Evolutionary conservation across 345 rosid genomes (phyloP).

Genomic region (Mangifera indica): DNA sequence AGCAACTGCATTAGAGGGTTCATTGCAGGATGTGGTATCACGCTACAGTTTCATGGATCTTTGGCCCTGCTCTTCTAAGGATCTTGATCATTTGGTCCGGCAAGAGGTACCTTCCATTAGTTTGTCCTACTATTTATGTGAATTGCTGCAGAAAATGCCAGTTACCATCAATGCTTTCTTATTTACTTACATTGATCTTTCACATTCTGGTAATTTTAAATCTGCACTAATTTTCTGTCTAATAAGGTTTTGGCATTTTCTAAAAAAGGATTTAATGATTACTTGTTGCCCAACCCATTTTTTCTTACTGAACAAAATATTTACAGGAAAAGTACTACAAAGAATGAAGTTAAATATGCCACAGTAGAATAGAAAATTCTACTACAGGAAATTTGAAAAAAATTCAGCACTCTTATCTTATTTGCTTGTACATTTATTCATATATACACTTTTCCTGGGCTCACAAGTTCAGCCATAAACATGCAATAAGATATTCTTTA

Average conservation of each 20-base stretch:
- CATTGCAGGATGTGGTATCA: slow-evolving; percentile 75
- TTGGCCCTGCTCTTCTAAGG: slow-evolving; percentile 84
- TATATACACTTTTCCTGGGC: background rate
- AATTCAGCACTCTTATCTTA: background rate
- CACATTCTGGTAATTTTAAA: background rate
- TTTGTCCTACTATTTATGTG: background rate
- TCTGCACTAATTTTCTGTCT: background rate
- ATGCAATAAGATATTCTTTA: background rate
- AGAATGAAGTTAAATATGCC: too few species aligned
- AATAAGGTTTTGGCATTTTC: background rate
- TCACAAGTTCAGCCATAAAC: background rate
- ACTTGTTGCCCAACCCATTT: too few species aligned
- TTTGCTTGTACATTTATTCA: background rate
- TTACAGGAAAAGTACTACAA: too few species aligned
- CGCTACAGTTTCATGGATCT: slow-evolving; percentile 95
- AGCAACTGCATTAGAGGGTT: slow-evolving; percentile 51
- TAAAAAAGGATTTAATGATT: background rate
- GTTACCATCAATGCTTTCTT: background rate
- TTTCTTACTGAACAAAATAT: too few species aligned
- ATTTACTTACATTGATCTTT: background rate
- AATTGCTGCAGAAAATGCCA: background rate
- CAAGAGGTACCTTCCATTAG: slow-evolving; percentile 69
- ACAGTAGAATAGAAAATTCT: too few species aligned
- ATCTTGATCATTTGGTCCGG: slow-evolving; percentile 77
- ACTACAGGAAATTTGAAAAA: too few species aligned